phyloP scores from a whole-genome alignment of 2,329 filamentous ascomycete genomes.

The Dothideomycetes sp. region DNA sequence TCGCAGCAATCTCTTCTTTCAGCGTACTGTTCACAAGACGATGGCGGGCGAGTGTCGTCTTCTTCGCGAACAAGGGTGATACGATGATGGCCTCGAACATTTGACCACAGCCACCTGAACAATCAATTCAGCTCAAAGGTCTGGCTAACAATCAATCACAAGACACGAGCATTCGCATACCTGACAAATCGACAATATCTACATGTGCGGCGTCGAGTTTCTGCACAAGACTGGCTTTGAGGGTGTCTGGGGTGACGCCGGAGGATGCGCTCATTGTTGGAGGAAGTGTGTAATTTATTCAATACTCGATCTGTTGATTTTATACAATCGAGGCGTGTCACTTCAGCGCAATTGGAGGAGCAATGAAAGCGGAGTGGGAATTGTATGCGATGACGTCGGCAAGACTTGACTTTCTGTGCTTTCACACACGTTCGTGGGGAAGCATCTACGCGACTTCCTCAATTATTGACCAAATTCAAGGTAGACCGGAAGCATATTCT shows the following conservation, averaged over 20 bases:
- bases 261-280: conserved; percentile 31
- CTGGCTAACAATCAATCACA: no score
- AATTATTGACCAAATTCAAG: no score
- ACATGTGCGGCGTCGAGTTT: conserved; percentile 67
- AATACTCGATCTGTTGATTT: no score
- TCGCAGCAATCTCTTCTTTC: conserved; percentile 77
- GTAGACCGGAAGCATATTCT: conserved; percentile 5
- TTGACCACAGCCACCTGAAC: conserved; percentile 56
- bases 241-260: conserved; percentile 60
- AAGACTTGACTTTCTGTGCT: not conserved
- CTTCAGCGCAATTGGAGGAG: no score
- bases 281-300: no score
- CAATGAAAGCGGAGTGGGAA: no score
- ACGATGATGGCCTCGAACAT: conserved; percentile 62
- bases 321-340: no score
- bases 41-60: conserved; percentile 68
- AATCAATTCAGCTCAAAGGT: not conserved
- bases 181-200: conserved; percentile 84
- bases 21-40: conserved; percentile 74
- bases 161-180: conserved; percentile 48
- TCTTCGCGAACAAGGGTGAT: conserved; percentile 38
- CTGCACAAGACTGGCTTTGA: conserved; percentile 58
- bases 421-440: no score
- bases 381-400: not conserved
- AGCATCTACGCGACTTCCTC: no score